Evolutionary conservation across 2,329 filamentous ascomycete species (phyloP).

Genomic region (Pseudogymnoascus sp.): DNA sequence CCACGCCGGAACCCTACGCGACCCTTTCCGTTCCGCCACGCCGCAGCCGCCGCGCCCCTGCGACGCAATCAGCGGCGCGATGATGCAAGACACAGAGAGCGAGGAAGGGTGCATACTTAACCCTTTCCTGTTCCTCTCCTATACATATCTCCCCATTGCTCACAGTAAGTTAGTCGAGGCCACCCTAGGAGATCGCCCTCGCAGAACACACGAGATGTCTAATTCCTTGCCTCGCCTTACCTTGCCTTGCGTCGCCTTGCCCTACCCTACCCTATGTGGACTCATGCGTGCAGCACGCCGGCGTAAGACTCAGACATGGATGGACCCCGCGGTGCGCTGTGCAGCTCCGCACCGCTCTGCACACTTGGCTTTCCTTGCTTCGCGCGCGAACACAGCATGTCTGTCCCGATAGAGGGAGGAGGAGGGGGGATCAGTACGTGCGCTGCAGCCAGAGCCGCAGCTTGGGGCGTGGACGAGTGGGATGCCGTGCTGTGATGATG

Average conservation of each 20-base stretch:
- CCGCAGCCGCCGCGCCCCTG: conserved; percentile 5
- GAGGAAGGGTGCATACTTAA: neutral
- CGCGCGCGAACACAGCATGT: neutral
- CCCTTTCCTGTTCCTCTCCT: neutral
- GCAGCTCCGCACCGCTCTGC: conserved; percentile 1
- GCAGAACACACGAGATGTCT: neutral
- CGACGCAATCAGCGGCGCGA: neutral
- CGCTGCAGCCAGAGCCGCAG: neutral
- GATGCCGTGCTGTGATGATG: neutral
- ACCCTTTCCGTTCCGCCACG: conserved; percentile 6
- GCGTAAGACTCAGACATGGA: conserved; percentile 2
- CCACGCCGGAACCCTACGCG: neutral
- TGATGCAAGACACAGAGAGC: neutral
- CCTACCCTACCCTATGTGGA: conserved; percentile 7
- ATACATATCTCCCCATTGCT: neutral
- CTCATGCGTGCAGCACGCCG: neutral
- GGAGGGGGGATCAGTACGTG: neutral
- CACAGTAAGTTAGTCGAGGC: neutral
- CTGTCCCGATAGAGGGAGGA: neutral
- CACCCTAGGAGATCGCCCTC: neutral
- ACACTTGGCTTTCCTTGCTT: conserved; percentile 1
- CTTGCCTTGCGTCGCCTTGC: no score
- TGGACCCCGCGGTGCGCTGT: conserved; percentile 5
- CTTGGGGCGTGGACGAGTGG: neutral
- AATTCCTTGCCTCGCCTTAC: neutral